phyloP scores from a whole-genome alignment of 2,329 filamentous ascomycete species.

The Diplodia intermedia region DNA sequence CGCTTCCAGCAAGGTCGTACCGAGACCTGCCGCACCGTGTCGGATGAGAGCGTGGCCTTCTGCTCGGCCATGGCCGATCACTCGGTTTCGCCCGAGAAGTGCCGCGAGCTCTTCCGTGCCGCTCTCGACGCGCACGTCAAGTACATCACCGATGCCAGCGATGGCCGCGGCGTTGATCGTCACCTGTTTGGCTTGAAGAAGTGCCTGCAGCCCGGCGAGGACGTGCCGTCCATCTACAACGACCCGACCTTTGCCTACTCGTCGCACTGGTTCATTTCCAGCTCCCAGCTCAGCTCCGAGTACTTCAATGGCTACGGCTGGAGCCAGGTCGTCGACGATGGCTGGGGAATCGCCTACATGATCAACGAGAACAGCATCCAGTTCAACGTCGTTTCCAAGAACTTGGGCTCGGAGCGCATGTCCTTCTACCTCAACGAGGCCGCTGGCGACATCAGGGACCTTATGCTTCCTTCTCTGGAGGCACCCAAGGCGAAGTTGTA shows the following conservation, averaged over 20 bases:
- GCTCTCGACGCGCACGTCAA: constrained; percentile 83
- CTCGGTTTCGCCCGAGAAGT: constrained; percentile 66
- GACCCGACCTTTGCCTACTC: constrained; percentile 88
- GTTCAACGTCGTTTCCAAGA: constrained; percentile 98
- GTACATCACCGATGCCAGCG: constrained; percentile 87
- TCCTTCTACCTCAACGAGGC: constrained; percentile 96
- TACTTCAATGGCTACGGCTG: constrained; percentile 99
- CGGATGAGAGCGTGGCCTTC: constrained; percentile 89
- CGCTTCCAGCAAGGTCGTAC: constrained; percentile 97
- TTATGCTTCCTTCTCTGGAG: constrained; percentile 82
- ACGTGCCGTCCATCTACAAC: constrained; percentile 80
- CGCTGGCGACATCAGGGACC: constrained; percentile 84
- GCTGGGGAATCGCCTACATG: constrained; percentile 99
- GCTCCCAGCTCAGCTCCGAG: constrained; percentile 89
- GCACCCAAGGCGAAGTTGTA: constrained; percentile 88
- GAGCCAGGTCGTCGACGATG: constrained; percentile 95
- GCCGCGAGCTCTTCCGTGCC: constrained; percentile 77
- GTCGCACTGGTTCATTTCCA: constrained; percentile 86
- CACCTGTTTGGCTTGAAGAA: constrained; percentile 98
- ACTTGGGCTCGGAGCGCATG: constrained; percentile 86
- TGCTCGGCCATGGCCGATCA: constrained; percentile 84
- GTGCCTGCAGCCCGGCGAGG: constrained; percentile 79
- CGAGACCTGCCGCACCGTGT: constrained; percentile 92
- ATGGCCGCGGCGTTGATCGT: constrained; percentile 92
- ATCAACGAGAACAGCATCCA: constrained; percentile 99